phyloP scores from a whole-genome alignment of 257 asterid genomes.

The Hygrophila difformis region DNA sequence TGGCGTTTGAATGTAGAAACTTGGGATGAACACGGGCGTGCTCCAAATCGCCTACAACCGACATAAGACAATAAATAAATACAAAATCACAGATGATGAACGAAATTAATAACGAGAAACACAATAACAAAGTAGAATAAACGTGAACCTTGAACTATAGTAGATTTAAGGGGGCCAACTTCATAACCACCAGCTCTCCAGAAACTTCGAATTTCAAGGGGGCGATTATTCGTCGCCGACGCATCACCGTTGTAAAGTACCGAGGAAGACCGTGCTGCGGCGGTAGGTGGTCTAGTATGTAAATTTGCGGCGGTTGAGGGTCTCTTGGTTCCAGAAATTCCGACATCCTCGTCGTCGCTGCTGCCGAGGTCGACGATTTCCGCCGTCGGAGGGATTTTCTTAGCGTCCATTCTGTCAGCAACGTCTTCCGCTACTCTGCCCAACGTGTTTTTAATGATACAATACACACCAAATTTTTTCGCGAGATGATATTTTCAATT shows the following conservation, averaged over 20 bases:
- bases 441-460: too few species aligned
- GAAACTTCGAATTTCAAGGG: constrained; percentile 65
- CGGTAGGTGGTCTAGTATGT: constrained; percentile 21
- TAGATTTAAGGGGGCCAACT: constrained; percentile 32
- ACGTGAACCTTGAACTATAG: constrained; percentile 30
- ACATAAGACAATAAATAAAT: neutral
- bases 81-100: neutral
- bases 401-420: constrained; percentile 21
- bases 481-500: too few species aligned
- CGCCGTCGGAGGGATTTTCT: constrained; percentile 28
- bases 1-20: constrained; percentile 90
- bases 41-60: constrained; percentile 62
- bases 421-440: too few species aligned
- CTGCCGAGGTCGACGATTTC: constrained; percentile 58
- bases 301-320: constrained; percentile 14
- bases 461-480: too few species aligned
- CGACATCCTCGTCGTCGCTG: constrained; percentile 60
- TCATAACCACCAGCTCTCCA: constrained; percentile 88
- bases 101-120: neutral
- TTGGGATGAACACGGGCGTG: constrained; percentile 96
- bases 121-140: neutral
- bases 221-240: constrained; percentile 21
- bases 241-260: constrained; percentile 12
- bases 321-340: constrained; percentile 8
- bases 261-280: constrained; percentile 18